Evolutionary conservation across 352 stramenopile species (phyloP), one percentile per base, ranked within the genome.

Genomic region (Pythium oligandrum): DNA sequence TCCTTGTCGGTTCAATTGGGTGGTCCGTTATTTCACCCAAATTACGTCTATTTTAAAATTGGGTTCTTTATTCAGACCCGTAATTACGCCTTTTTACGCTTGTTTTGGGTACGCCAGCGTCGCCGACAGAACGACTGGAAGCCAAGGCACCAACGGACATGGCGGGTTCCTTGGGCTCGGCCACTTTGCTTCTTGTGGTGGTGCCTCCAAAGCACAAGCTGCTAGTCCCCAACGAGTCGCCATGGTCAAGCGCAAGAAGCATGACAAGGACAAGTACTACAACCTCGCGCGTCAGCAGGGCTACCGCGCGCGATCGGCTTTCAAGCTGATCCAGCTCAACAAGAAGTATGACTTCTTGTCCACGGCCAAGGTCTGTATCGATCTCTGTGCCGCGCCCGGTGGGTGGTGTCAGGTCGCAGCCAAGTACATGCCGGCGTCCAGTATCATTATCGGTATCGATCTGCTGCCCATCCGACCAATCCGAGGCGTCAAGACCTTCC

Each of bases 231-330:
- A 26, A 26, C 17, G 17, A 26, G 46, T 40, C 51, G 40, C 53
- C 50, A 95, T 95, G 83, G 81, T 96, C 43, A 98, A 98, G 75
- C 77, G 94, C 64, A 98, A 98, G 71, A 99, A 99, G 85, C 87
- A 95, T 76, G 95, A 99, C 67, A 98, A 98, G 76, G 97, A 99
- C 78, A 99, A 99, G 75, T 99, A 99, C 79, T 99, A 99, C 76
- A 96, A 98, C 68, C 73, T 99, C 51, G 97, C 97, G 8, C 96
- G 97, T 48, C 96, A 99, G 76, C 97, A 99, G 83, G 97, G 98
- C 12, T 99, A 98, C 74, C 90, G 98, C 65, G 96, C 96, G 31
- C 95, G 98, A 49, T 98, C 97, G 5, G 97, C 97, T 26, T 99
- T 99, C 83, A 99, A 99, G 86, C 85, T 99, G 38, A 98, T 98